Percentiles rank a stretch among this genome's conserved stretches.
Conservation (phyloP, 306 rosid genomes). For the Pyrus bretschneideri region DNA sequence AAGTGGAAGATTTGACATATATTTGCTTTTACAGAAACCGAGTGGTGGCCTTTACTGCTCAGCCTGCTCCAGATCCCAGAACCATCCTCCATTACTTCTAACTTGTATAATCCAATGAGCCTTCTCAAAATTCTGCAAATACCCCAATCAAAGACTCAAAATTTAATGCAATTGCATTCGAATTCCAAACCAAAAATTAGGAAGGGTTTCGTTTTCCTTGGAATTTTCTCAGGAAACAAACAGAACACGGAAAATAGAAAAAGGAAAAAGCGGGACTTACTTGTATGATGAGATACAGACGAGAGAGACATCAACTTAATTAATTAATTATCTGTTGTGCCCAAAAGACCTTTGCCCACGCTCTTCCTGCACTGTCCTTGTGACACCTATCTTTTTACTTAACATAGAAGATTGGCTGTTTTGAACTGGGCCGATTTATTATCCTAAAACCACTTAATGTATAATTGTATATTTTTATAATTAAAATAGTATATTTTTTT, state of each 20-base stretch:
- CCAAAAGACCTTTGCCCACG: too few relatives aligned
- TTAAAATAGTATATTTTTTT: too few relatives aligned
- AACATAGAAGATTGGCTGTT: too few relatives aligned
- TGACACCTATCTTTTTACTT: too few relatives aligned
- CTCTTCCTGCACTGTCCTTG: too few relatives aligned
- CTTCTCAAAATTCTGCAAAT: slow-evolving; percentile 1
- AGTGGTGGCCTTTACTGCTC: slow-evolving; percentile 23
- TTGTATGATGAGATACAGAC: background rate
- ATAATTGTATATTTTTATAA: too few relatives aligned
- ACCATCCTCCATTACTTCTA: slow-evolving; percentile 44
- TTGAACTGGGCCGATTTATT: too few relatives aligned
- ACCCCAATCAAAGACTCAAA: background rate
- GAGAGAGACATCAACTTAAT: too few relatives aligned
- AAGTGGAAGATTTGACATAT: background rate
- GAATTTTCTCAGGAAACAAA: slow-evolving; percentile 8
- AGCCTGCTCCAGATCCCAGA: background rate
- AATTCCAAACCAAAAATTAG: too few relatives aligned
- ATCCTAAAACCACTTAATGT: too few relatives aligned
- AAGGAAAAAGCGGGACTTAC: background rate
- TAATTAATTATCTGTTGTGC: too few relatives aligned
- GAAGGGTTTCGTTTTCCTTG: background rate
- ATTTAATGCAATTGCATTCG: background rate
- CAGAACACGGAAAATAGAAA: background rate
- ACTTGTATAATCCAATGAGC: background rate
- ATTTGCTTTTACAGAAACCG: background rate